phyloP scores from a whole-genome alignment of 331 rosid species.

The Acacia concinna region DNA sequence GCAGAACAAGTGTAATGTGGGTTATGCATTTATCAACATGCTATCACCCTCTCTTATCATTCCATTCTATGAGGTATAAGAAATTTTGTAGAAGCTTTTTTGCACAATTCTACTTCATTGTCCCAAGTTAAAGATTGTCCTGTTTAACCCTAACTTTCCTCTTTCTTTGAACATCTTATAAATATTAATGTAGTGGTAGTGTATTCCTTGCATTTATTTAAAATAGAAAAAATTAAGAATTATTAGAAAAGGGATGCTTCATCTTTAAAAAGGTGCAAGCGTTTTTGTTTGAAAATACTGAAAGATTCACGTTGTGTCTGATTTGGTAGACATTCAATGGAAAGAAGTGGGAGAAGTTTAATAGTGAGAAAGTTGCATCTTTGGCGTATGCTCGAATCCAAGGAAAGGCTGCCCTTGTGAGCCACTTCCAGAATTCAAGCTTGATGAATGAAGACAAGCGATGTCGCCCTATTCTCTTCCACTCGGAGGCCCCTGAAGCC shows the following conservation, averaged over 20 bases:
- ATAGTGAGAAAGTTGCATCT: slow-evolving; percentile 87
- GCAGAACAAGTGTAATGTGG: slow-evolving; percentile 93
- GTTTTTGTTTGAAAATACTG: not conserved
- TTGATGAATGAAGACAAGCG: slow-evolving; percentile 93
- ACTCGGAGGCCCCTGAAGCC: slow-evolving; percentile 64
- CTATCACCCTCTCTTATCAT: slow-evolving; percentile 75
- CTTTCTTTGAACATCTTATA: slow-evolving; percentile 4
- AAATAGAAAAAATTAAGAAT: not conserved
- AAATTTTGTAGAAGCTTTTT: not conserved
- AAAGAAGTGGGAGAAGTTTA: slow-evolving; percentile 88
- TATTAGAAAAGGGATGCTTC: not conserved
- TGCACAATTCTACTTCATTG: slow-evolving; percentile 15
- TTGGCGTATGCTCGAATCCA: slow-evolving; percentile 91
- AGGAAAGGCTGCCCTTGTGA: slow-evolving; percentile 80
- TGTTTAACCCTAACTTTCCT: slow-evolving; percentile 5
- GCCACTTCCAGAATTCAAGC: slow-evolving; percentile 86
- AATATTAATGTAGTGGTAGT: slow-evolving; percentile 20
- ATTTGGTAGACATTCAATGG: slow-evolving; percentile 74
- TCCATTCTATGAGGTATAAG: slow-evolving; percentile 71
- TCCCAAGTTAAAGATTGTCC: slow-evolving; percentile 20
- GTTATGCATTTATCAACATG: slow-evolving; percentile 93
- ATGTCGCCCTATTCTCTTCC: slow-evolving; percentile 82
- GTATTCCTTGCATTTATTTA: slow-evolving; percentile 8
- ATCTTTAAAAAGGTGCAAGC: too few relatives aligned
- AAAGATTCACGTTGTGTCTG: not conserved